phyloP scores from a whole-genome alignment of 2,329 filamentous ascomycete species.

The Leptodontidium sp. region DNA sequence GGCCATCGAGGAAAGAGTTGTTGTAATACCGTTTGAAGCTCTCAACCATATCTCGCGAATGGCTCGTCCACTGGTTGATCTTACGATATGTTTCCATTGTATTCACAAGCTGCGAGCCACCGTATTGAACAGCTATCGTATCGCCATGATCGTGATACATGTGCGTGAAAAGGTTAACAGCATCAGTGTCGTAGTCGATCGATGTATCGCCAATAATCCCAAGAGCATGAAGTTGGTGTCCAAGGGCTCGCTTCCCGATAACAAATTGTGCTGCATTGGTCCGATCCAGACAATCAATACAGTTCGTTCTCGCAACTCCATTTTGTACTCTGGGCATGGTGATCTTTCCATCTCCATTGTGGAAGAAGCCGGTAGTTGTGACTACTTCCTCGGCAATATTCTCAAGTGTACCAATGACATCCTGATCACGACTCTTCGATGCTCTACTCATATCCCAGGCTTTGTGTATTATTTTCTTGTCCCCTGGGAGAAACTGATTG shows the following conservation, averaged over 20 bases:
- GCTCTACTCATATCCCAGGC: slow-evolving; percentile 99
- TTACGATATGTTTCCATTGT: slow-evolving; percentile 99
- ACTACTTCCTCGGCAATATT: slow-evolving; percentile 89
- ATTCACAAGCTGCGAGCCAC: slow-evolving; percentile 96
- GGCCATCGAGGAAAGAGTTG: slow-evolving; percentile 97
- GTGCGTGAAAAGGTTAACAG: slow-evolving; percentile 93
- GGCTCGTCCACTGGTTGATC: slow-evolving; percentile 98
- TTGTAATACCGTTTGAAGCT: slow-evolving; percentile 99
- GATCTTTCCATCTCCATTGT: slow-evolving; percentile 80
- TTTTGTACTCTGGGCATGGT: slow-evolving; percentile 80
- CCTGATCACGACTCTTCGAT: slow-evolving; percentile 88
- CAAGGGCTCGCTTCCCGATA: slow-evolving; percentile 92
- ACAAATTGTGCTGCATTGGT: slow-evolving; percentile 99
- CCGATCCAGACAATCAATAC: slow-evolving; percentile 95
- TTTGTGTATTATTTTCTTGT: slow-evolving; percentile 89
- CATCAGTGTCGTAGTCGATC: slow-evolving; percentile 94
- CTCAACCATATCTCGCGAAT: slow-evolving; percentile 98
- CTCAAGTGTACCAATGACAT: slow-evolving; percentile 93
- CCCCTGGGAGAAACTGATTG: slow-evolving; percentile 87
- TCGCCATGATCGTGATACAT: slow-evolving; percentile 99
- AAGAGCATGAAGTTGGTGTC: slow-evolving; percentile 89
- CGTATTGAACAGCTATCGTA: slow-evolving; percentile 97
- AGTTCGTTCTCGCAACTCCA: slow-evolving; percentile 93
- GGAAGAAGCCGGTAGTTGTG: slow-evolving; percentile 89
- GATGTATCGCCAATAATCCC: slow-evolving; percentile 82